A percentile compares a stretch with the other conserved stretches of the same genome.
These are phyloP conservation scores for Penicillium atrosanguineum DNA, from an alignment of 495 filamentous ascomycete genomes.

Conservation along the genomic window DNA sequence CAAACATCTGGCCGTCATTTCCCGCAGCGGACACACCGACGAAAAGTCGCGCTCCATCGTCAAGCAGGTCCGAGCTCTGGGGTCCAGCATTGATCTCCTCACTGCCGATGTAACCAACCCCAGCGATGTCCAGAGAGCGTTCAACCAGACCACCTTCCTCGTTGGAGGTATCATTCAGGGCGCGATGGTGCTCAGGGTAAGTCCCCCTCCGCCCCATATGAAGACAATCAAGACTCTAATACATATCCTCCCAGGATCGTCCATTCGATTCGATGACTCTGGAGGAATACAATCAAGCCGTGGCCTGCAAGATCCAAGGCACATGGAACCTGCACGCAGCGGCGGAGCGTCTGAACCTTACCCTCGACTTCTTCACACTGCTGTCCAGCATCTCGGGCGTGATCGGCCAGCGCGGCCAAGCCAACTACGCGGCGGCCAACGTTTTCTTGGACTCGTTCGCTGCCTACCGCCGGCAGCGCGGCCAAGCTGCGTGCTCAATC, in stretches of 20 bases:
- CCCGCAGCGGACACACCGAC: background rate
- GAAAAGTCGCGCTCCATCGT: background rate
- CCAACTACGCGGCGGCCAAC: slow-evolving; percentile 40
- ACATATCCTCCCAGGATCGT: slow-evolving; percentile 22
- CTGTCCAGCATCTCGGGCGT: slow-evolving; percentile 36
- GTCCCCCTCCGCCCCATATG: background rate
- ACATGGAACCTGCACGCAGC: slow-evolving; percentile 56
- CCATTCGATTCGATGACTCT: slow-evolving; percentile 39
- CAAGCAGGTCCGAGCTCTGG: no score
- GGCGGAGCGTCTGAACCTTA: slow-evolving; percentile 19
- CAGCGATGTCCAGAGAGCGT: background rate
- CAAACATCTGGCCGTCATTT: slow-evolving; percentile 18
- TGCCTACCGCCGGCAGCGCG: slow-evolving; percentile 21
- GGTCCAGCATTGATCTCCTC: background rate
- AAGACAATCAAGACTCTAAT: slow-evolving; percentile 12
- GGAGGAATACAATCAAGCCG: slow-evolving; percentile 32
- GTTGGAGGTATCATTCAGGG: background rate
- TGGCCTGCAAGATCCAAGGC: slow-evolving; percentile 44
- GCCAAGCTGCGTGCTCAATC: slow-evolving; percentile 25
- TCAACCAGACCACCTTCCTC: no score
- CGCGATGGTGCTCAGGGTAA: background rate
- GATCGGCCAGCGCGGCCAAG: slow-evolving; percentile 22
- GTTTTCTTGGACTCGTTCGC: slow-evolving; percentile 37
- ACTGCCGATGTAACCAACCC: background rate
- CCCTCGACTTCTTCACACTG: slow-evolving; percentile 50